Evolutionary conservation across 345 rosid species (phyloP), one percentile per base, ranked within the genome.

Genomic region (Populus nigra): DNA sequence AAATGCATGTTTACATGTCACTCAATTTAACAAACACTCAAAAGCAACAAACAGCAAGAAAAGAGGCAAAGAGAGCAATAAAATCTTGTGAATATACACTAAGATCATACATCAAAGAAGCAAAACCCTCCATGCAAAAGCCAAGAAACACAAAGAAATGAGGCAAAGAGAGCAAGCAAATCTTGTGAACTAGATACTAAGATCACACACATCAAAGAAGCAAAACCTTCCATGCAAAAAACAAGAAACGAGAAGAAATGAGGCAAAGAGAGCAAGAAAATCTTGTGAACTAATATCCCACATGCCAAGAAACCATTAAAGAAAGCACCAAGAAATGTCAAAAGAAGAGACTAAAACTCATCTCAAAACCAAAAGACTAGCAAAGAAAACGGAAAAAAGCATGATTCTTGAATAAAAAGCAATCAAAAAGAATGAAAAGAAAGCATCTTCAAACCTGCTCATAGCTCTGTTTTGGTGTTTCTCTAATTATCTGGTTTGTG

Each of bases 381-480:
- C 43, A 31, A 29, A 72, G 36, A 35, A 6, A 20, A 22, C 12
- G 17, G 27, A 36, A 55, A 73, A 41, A 41, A 41, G 23, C 2
- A n/a, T 18, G n/a, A 31, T 36, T 73, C 18, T 29, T 7, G 9
- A 41, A 41, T 23, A 9, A 62, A 23, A 11, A 61, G 4, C 5
- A 0, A 41, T 23, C 3, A 73, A 23, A 11, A 16, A 4, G 9
- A 1, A 41, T 29, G 53, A 73, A 23, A 68, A 13, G 8, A 62
- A 53, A 39, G 23, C n/a, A 53, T 50, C 7, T 35, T 12, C 18
- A 18, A 68, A 76, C 78, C 78, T 76, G 53, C 22, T 76, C 23
- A 36, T 11, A 0, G 36, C 25, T 53, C 31, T 1, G 8, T 50
- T 50, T 67, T n/a, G 38, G 66, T 13, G 66, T 4, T 15, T 67